phyloP scores from a whole-genome alignment of 2,329 filamentous ascomycete species.

The Cercospora nicotianae region DNA sequence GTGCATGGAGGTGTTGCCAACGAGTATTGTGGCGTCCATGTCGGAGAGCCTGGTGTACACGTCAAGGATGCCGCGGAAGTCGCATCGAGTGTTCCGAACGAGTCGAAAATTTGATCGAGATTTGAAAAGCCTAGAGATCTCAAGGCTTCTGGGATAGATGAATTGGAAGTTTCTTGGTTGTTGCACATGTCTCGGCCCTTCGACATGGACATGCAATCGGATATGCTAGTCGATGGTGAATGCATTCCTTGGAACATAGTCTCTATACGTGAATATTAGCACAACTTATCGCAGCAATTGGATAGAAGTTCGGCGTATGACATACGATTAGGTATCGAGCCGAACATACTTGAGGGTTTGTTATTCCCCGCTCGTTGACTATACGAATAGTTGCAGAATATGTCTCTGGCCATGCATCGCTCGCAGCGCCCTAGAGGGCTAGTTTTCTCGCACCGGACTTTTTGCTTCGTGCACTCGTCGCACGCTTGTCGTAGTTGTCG shows the following conservation, averaged over 20 bases:
- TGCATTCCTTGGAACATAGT: neutral
- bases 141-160: neutral
- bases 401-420: neutral
- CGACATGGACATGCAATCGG: neutral
- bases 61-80: neutral
- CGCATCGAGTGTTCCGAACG: neutral
- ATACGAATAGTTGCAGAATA: neutral
- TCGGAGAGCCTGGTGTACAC: neutral
- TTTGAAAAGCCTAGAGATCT: neutral
- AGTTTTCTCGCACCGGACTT: neutral
- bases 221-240: neutral
- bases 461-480: neutral
- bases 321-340: neutral
- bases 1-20: neutral
- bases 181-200: neutral
- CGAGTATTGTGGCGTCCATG: neutral
- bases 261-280: neutral
- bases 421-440: neutral
- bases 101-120: neutral
- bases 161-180: neutral
- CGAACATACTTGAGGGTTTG: neutral
- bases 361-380: neutral
- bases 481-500: neutral
- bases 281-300: neutral
- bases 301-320: neutral